Conservation (phyloP, 2,329 filamentous ascomycete genomes). For the Aspergillus luchuensis region DNA sequence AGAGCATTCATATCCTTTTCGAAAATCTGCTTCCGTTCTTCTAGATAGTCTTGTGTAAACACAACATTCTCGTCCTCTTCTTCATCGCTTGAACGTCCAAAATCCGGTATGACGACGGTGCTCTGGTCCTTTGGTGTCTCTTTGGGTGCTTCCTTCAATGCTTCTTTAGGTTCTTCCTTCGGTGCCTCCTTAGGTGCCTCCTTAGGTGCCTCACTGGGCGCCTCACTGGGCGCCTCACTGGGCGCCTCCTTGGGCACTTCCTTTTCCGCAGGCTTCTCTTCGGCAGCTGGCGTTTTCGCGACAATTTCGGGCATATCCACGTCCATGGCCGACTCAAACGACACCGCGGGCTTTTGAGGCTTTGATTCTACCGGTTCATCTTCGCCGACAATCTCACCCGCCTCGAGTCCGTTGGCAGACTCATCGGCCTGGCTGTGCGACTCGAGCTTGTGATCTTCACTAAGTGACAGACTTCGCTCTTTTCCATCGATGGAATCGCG, state of each 20-base stretch:
- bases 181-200: constrained; percentile 13
- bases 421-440: constrained; percentile 17
- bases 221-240: constrained; percentile 4
- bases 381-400: constrained; percentile 19
- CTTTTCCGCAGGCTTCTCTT: no score
- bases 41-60: constrained; percentile 52
- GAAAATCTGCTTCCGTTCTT: constrained; percentile 48
- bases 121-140: constrained; percentile 10
- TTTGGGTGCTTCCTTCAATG: constrained; percentile 3
- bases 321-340: constrained; percentile 2
- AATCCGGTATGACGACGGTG: constrained; percentile 35
- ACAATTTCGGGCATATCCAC: background rate
- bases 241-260: no score
- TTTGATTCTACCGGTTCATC: constrained; percentile 13
- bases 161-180: constrained; percentile 9
- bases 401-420: constrained; percentile 16
- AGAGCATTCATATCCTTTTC: constrained; percentile 49
- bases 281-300: constrained; percentile 4
- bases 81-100: constrained; percentile 43
- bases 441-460: constrained; percentile 25
- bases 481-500: constrained; percentile 37
- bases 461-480: constrained; percentile 22
- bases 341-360: background rate
- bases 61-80: constrained; percentile 49
- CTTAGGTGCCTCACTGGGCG: constrained; percentile 4